phyloP scores from a whole-genome alignment of 176 grass and related monocot species.

The Canna indica region DNA sequence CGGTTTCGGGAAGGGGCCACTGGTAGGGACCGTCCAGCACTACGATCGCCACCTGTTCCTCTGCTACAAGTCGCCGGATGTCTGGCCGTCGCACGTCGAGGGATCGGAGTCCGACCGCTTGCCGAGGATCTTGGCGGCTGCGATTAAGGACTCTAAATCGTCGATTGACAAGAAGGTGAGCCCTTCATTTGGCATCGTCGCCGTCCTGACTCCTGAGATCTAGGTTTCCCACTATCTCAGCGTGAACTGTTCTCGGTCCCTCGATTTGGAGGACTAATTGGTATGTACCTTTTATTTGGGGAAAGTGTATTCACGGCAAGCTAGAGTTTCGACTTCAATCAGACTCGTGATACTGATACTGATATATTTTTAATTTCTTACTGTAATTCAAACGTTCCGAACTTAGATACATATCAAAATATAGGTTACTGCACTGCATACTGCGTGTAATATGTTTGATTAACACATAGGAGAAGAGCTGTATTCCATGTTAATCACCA shows the following conservation, averaged over 20 bases:
- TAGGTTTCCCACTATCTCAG: not conserved
- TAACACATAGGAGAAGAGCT: not conserved
- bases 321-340: not conserved
- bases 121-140: conserved; percentile 59
- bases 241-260: not conserved
- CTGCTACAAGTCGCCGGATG: conserved; percentile 78
- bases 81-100: conserved; percentile 76
- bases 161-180: conserved; percentile 69
- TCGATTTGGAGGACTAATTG: not conserved
- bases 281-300: too few species aligned
- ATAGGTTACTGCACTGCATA: too few species aligned
- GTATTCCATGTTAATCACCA: not conserved
- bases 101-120: conserved; percentile 64
- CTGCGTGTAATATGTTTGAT: not conserved
- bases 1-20: conserved; percentile 53
- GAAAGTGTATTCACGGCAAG: too few species aligned
- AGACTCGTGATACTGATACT: too few species aligned
- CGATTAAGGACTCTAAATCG: conserved; percentile 42
- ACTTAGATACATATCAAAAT: too few species aligned
- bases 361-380: too few species aligned
- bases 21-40: conserved; percentile 63
- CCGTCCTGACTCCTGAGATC: not conserved
- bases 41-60: conserved; percentile 89
- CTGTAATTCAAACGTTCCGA: too few species aligned
- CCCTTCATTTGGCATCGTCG: not conserved